Base-by-base conservation (phyloP, 2,329 filamentous ascomycete genomes). In the Stylonectria norvegica region DNA sequence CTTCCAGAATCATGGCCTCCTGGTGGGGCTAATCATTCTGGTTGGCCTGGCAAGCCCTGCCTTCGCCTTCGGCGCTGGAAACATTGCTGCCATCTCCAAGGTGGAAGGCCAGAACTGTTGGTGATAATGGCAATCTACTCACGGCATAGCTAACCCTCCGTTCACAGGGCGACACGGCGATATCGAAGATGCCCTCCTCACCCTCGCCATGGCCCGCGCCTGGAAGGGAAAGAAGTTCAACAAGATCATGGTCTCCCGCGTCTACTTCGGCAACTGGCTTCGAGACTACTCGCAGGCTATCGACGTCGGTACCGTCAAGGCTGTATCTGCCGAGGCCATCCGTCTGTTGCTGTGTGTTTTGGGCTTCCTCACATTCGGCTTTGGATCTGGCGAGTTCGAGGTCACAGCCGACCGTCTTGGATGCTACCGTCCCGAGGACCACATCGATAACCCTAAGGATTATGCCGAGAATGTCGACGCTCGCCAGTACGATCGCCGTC, bases 261-360 rank as follows among this genome's bases (percentile, higher is more conserved):
- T 94, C 49, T 96, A 96, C 71, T 96, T 96, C 70, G 90, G 90
- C 50, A 96, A 95, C 71, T 95, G 90, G 90, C 79, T 95, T 22
- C 80, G 78, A 44, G 90, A 96, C 67, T 96, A 96, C 67, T 93
- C 86, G 38, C 90, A 96, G 66, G 90, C 89, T 46, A 86, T 95
- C 56, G 90, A 96, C 64, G 87, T 95, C 35, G 90, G 89, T 47
- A 94, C 89, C 4, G 80, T 95, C 67, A 95, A 95, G 70, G 79
- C 84, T 55, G 89, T 96, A 48, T 91, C 86, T 40, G 85, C 88
- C 36, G 89, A 95, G 66, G 89, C 89, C 43, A 95, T 96, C 59
- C 84, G 90, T 22, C 85, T 96, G 34, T 72, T 95, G 11, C 79
- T 96, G 40, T 95, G 86, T 74, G 80, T 96, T 32, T 76, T 96